A percentile compares a stretch with the other conserved stretches of the same genome.
Evolutionary conservation across 2,329 filamentous ascomycete genomes (phyloP).

Genomic region (Alternaria postmessia): DNA sequence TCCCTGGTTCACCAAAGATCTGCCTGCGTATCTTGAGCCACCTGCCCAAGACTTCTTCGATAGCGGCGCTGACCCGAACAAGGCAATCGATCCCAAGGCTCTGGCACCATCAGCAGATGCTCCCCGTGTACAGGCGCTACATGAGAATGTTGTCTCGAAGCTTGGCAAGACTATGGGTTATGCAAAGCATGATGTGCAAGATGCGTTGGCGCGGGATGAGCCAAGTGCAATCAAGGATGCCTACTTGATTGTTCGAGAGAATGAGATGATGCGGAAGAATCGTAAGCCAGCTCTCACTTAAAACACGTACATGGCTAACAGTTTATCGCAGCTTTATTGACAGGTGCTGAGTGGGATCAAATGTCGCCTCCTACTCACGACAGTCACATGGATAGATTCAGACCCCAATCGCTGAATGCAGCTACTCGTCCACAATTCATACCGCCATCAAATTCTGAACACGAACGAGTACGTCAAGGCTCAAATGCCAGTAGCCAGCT

Average conservation of each 20-base stretch:
- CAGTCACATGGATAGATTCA: slow-evolving; percentile 41
- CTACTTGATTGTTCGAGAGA: slow-evolving; percentile 96
- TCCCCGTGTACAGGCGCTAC: slow-evolving; percentile 85
- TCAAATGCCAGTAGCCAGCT: slow-evolving; percentile 54
- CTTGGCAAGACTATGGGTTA: slow-evolving; percentile 99
- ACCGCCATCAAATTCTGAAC: slow-evolving; percentile 32
- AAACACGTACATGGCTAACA: slow-evolving; percentile 21
- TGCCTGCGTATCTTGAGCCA: slow-evolving; percentile 85
- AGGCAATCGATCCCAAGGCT: slow-evolving; percentile 83
- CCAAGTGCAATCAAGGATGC: slow-evolving; percentile 99
- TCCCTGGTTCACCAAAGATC: slow-evolving; percentile 89
- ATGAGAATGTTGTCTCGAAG: slow-evolving; percentile 92
- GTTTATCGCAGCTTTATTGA: slow-evolving; percentile 60
- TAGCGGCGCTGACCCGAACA: slow-evolving; percentile 92
- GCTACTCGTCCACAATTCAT: slow-evolving; percentile 44
- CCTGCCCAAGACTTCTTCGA: slow-evolving; percentile 92
- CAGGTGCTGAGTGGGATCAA: slow-evolving; percentile 63
- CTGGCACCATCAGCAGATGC: slow-evolving; percentile 76
- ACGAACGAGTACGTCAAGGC: slow-evolving; percentile 55
- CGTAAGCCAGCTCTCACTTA: slow-evolving; percentile 67
- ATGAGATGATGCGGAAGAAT: slow-evolving; percentile 94
- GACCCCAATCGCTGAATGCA: slow-evolving; percentile 46
- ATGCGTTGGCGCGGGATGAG: slow-evolving; percentile 88
- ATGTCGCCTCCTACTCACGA: slow-evolving; percentile 63
- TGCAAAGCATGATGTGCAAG: slow-evolving; percentile 91